Conservation (phyloP, 2,329 filamentous ascomycete species). For the Beauveria medogensis region DNA sequence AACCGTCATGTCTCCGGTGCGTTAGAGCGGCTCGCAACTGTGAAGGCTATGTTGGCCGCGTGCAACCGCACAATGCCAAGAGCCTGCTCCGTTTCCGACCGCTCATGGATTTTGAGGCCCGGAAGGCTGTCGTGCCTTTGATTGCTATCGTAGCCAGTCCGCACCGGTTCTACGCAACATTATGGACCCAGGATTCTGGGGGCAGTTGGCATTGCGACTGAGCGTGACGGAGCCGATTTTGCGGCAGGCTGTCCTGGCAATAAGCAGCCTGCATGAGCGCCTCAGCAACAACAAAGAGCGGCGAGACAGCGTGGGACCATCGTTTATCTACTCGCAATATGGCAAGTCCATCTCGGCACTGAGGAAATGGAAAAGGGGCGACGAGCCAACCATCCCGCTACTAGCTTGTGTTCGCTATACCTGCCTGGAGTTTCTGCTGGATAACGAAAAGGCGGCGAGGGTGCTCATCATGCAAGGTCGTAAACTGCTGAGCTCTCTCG, state of each 20-base stretch:
- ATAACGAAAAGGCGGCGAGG: constrained; percentile 37
- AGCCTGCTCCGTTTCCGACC: constrained; percentile 12
- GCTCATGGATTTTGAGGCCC: constrained; percentile 15
- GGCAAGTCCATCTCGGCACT: constrained; percentile 38
- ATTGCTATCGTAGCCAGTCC: constrained; percentile 27
- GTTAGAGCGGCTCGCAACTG: constrained; percentile 47
- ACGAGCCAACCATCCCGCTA: constrained; percentile 28
- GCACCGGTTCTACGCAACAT: constrained; percentile 34
- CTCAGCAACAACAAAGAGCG: constrained; percentile 14
- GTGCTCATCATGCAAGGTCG: constrained; percentile 37
- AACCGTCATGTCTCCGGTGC: constrained; percentile 44
- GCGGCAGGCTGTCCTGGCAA: constrained; percentile 40
- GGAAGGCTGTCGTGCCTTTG: constrained; percentile 22
- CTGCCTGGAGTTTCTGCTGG: constrained; percentile 46
- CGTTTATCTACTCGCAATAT: constrained; percentile 31
- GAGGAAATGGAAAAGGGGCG: constrained; percentile 25
- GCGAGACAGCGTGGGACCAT: constrained; percentile 13
- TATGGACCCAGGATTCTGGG: constrained; percentile 36
- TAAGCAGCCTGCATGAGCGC: constrained; percentile 39
- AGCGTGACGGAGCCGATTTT: constrained; percentile 37
- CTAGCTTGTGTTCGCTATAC: constrained; percentile 43
- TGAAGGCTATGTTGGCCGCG: constrained; percentile 40
- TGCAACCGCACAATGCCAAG: constrained; percentile 10
- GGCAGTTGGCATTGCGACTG: constrained; percentile 35
- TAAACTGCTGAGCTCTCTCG: constrained; percentile 30